Evolutionary conservation across 73 alveolate species (phyloP), one percentile per base, ranked within the genome.

Genomic region (Paramecium tetraurelia): DNA sequence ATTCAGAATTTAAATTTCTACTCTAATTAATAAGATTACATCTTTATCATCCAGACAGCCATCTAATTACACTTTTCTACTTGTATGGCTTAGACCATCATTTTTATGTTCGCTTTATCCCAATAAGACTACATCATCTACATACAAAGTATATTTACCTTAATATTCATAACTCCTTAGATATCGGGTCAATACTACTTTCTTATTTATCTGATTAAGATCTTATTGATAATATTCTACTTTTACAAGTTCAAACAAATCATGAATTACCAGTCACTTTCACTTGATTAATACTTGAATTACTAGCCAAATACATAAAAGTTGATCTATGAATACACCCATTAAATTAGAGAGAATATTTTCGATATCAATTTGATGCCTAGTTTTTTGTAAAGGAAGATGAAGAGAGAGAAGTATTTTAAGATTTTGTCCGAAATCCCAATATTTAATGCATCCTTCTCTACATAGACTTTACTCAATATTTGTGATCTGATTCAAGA

Each of bases 331-430:
- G 50, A 63, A 63, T 63, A 63, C 9, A 63, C 16, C 1, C 2
- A 63, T 27, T 12, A 27, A 12, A 22, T 1, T 5, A 63, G 24
- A 63, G 7, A 63, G 14, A 12, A 63, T 22, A 27, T 11, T 2
- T 63, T 63, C n/a, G 84, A 63, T 63, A 63, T 63, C 8, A 63
- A 63, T 63, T 7, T 21, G 48, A 63, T 63, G 84, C 84, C 84
- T 7, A 33, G 7, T 12, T 63, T 31, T 63, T 63, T 63, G 27
- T 63, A 63, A 33, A 63, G 24, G 9, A 31, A 63, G 31, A 63
- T 63, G 84, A 63, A 63, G 29, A 63, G 84, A 63, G 41, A 63
- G 27, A 63, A 63, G 31, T 63, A 63, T 27, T 31, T 29, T 33
- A 63, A 63, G 11, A 33, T 63, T 22, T 14, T 63, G 3, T 31